phyloP scores from a whole-genome alignment of 345 rosid genomes.

The Citropsis articulata region DNA sequence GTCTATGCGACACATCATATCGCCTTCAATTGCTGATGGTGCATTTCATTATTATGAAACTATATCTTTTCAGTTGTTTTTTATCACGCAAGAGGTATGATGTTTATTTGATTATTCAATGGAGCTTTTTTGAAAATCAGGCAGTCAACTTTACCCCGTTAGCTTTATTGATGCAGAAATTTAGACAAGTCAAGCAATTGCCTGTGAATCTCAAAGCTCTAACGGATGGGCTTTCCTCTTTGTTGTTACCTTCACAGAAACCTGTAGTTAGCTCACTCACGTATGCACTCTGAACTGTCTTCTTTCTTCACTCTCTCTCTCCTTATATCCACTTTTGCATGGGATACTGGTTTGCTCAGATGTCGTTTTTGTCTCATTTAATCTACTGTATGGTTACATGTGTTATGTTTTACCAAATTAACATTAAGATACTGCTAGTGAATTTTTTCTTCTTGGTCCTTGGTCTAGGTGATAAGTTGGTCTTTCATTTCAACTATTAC shows the following conservation, averaged over 20 bases:
- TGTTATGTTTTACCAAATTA: neutral
- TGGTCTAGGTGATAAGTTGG: neutral
- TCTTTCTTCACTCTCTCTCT: neutral
- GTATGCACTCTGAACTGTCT: constrained; percentile 44
- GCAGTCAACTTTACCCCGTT: constrained; percentile 18
- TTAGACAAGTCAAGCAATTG: constrained; percentile 54
- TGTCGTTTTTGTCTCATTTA: neutral
- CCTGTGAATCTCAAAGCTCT: constrained; percentile 84
- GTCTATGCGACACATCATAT: constrained; percentile 82
- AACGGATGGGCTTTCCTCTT: constrained; percentile 81
- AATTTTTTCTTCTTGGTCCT: neutral
- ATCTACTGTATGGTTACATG: neutral
- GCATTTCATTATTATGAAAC: constrained; percentile 96
- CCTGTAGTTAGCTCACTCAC: constrained; percentile 62
- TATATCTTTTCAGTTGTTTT: constrained; percentile 88
- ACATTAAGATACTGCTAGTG: neutral
- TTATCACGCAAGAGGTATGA: constrained; percentile 90
- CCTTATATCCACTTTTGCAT: neutral
- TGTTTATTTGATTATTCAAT: constrained; percentile 8
- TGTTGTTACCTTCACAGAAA: constrained; percentile 83
- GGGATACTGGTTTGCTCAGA: neutral
- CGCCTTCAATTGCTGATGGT: constrained; percentile 96
- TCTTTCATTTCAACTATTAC: constrained; percentile 5
- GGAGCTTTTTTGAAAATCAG: constrained; percentile 15
- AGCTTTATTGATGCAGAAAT: constrained; percentile 56